Base-by-base conservation (phyloP, 805 yeast species). In the Schizosaccharomyces japonicus region DNA sequence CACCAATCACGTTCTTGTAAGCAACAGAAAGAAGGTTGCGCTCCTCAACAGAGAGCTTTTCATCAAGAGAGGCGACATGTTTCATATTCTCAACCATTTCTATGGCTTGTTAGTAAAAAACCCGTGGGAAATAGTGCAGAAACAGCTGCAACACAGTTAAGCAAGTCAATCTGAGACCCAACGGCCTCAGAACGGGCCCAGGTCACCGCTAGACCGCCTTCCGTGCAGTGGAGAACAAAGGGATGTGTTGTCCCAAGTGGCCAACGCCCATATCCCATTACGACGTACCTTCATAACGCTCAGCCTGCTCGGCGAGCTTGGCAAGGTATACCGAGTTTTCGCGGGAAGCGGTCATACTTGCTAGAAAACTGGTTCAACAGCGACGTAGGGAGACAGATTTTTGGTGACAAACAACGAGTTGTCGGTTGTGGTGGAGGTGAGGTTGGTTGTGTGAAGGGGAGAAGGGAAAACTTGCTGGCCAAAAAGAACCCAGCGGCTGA, bases 231-330 rank as follows among this genome's bases (percentile, higher is more conserved):
- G n/a, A n/a, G n/a, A n/a, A n/a, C n/a, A n/a, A n/a, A n/a, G n/a
- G n/a, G n/a, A n/a, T n/a, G n/a, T n/a, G n/a, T n/a, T n/a, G n/a
- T n/a, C n/a, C n/a, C n/a, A n/a, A n/a, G n/a, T n/a, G n/a, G n/a
- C n/a, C n/a, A n/a, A n/a, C n/a, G n/a, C n/a, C n/a, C n/a, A n/a
- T n/a, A n/a, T n/a, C n/a, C n/a, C 5, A 17, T 6, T 5, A 21
- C 26, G 4, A 34, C 95, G 82, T 84, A 71, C 87, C 96, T 71
- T 90, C 96, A 66, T 85, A 90, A 69, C 96, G 92, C 71, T 90
- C 98, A 61, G 96, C 95, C 72, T 87, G 95, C 70, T 87, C 96
- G 61, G 95, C 95, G 64, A 90, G 78, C 65, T 90, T 87, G 66
- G 96, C 96, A 63, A 90, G 76, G 67, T 83, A 83, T 59, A 83